Evolutionary conservation across 805 yeast genomes (phyloP).

Genomic region (Metschnikowia anglica): DNA sequence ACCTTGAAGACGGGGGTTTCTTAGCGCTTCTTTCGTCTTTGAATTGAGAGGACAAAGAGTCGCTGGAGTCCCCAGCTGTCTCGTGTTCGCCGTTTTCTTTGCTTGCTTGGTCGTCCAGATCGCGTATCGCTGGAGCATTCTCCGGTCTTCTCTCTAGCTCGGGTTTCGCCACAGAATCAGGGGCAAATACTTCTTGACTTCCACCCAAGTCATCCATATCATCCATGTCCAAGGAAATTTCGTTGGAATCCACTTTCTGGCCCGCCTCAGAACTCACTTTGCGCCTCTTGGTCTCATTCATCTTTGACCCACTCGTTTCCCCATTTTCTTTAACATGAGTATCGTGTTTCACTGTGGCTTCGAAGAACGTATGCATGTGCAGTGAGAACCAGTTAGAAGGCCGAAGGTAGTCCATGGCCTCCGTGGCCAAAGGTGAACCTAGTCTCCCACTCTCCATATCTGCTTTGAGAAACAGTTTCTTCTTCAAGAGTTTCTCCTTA

Average conservation of each 20-base stretch:
- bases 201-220: neutral
- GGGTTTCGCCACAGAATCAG: neutral
- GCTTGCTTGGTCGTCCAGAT: no score
- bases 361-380: constrained; percentile 77
- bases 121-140: no score
- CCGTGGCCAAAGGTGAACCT: constrained; percentile 71
- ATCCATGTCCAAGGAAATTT: constrained; percentile 15
- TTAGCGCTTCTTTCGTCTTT: neutral
- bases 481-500: constrained; percentile 43
- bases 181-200: neutral
- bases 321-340: constrained; percentile 20
- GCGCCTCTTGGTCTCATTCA: constrained; percentile 2
- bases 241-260: constrained; percentile 13
- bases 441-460: constrained; percentile 61
- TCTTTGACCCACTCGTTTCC: constrained; percentile 8
- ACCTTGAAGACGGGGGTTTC: neutral
- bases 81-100: no score
- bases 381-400: constrained; percentile 87
- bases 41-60: no score
- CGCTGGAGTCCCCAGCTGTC: no score
- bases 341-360: constrained; percentile 51
- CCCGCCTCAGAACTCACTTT: constrained; percentile 6
- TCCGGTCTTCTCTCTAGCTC: neutral
- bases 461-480: constrained; percentile 63
- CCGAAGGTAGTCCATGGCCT: constrained; percentile 49